phyloP scores from a whole-genome alignment of 805 yeast genomes.

The Ogataea wickerhamii region DNA sequence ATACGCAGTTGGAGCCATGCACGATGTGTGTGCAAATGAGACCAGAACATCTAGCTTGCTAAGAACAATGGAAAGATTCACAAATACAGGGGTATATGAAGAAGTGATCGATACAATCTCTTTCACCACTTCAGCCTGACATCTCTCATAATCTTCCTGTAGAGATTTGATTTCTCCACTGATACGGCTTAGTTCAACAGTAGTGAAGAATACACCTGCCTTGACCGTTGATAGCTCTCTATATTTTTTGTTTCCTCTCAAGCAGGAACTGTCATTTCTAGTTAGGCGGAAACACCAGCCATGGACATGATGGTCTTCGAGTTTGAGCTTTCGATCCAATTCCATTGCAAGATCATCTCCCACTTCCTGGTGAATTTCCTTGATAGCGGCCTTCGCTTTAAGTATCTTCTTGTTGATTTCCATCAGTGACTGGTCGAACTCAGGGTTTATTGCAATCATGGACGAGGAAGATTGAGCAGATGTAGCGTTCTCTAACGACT shows the following conservation, averaged over 20 bases:
- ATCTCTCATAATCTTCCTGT: constrained; percentile 63
- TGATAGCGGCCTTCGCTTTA: constrained; percentile 50
- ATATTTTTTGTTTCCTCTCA: constrained; percentile 62
- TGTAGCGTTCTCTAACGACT: constrained; percentile 77
- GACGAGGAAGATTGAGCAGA: constrained; percentile 30
- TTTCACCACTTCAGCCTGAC: constrained; percentile 73
- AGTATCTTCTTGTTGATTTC: constrained; percentile 58
- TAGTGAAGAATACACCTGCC: constrained; percentile 92
- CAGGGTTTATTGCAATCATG: constrained; percentile 75
- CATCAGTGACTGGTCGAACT: constrained; percentile 76
- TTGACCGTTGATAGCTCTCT: constrained; percentile 86
- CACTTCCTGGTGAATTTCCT: constrained; percentile 55
- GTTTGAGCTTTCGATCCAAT: constrained; percentile 79
- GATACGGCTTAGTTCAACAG: constrained; percentile 55
- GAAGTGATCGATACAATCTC: constrained; percentile 80
- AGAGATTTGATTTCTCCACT: constrained; percentile 57
- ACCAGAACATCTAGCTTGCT: constrained; percentile 80
- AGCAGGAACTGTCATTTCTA: constrained; percentile 77
- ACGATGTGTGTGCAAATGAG: constrained; percentile 79
- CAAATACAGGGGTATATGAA: constrained; percentile 78
- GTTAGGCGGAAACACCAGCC: constrained; percentile 96
- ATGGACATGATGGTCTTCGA: constrained; percentile 82
- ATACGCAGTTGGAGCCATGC: constrained; percentile 80
- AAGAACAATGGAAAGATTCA: constrained; percentile 57
- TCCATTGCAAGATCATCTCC: constrained; percentile 79